Base-by-base conservation (phyloP, 345 rosid genomes). In the Firmiana major region DNA sequence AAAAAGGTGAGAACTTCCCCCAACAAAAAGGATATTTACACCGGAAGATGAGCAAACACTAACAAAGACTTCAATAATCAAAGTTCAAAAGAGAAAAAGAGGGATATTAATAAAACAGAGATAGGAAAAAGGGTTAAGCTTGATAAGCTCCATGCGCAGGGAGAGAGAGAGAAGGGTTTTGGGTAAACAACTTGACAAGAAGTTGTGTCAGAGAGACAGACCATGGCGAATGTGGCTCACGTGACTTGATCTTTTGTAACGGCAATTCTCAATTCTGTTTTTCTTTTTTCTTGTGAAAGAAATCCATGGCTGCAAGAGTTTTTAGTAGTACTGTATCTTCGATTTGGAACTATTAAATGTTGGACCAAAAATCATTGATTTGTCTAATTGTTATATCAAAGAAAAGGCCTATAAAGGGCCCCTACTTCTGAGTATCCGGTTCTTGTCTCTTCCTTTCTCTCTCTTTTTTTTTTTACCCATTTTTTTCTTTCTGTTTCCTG, bases 181-280 rank as follows among this genome's bases (percentile, higher is more conserved):
- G 5, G 5, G 54, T 31, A 31, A 31, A 31, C 34, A n/a, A n/a
- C 34, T 67, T 12, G 7, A 68, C 48, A 34, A 66, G 19, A 67
- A 40, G 74, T 19, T 8, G 9, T 26, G 70, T 63, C 81, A 65
- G 80, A 67, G 85, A 1, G 34, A 31, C 3, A 69, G 68, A 40
- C 72, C 5, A 28, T 15, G 69, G 72, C 53, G 22, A 64, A 34
- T 49, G 71, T 21, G 19, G 60, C 89, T 88, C 91, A 83, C 90
- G 90, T 89, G 90, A 88, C 78, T 38, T 63, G 67, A 74, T 67
- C 82, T 74, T 77, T 76, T 38, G 87, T 76, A 86, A 87, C 82
- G 64, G 79, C 57, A 72, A 79, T 77, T 62, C 79, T 70, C n/a
- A 19, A 42, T 34, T 34, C n/a, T 65, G 58, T 60, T 63, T 46